phyloP scores from a whole-genome alignment of 2,329 filamentous ascomycete species.

The Meredithiella fracta region DNA sequence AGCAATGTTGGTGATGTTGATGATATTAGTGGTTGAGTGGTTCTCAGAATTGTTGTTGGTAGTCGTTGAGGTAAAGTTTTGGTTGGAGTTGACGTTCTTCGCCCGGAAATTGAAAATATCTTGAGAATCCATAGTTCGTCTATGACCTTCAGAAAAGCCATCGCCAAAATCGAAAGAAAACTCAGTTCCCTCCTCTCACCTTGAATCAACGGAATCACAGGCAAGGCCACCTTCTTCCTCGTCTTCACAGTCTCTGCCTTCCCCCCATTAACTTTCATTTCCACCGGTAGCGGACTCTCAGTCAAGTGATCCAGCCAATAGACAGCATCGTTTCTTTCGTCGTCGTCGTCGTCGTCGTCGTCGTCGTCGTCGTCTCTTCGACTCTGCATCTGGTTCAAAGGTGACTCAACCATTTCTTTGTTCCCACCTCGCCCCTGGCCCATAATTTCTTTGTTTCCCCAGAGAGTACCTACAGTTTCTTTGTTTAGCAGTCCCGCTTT shows the following conservation, averaged over 20 bases:
- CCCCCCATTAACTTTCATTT: slow-evolving; percentile 7
- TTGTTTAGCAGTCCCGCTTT: neutral
- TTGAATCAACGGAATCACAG: slow-evolving; percentile 11
- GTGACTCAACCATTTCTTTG: slow-evolving; percentile 8
- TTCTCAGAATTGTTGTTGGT: neutral
- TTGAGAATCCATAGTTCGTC: neutral
- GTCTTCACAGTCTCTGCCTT: slow-evolving; percentile 1
- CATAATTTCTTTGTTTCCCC: too few relatives aligned
- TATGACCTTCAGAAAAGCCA: too few relatives aligned
- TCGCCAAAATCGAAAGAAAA: neutral
- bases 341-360: slow-evolving; percentile 3
- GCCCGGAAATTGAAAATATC: neutral
- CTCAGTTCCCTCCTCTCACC: neutral
- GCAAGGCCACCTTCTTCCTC: slow-evolving; percentile 2
- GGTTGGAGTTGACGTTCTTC: neutral
- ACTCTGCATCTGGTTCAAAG: slow-evolving; percentile 2
- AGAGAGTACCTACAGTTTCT: too few relatives aligned
- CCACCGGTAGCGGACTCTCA: slow-evolving; percentile 10
- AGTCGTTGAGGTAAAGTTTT: slow-evolving; percentile 2
- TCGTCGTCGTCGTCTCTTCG: neutral
- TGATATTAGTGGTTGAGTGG: neutral
- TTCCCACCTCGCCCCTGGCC: neutral
- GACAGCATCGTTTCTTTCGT: slow-evolving; percentile 3
- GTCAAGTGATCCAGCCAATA: slow-evolving; percentile 11
- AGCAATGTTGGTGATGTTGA: neutral